A percentile compares a stretch with the other conserved stretches of the same genome.
Evolutionary conservation across 345 rosid species (phyloP).

Genomic region (Odontarrhena argentea): DNA sequence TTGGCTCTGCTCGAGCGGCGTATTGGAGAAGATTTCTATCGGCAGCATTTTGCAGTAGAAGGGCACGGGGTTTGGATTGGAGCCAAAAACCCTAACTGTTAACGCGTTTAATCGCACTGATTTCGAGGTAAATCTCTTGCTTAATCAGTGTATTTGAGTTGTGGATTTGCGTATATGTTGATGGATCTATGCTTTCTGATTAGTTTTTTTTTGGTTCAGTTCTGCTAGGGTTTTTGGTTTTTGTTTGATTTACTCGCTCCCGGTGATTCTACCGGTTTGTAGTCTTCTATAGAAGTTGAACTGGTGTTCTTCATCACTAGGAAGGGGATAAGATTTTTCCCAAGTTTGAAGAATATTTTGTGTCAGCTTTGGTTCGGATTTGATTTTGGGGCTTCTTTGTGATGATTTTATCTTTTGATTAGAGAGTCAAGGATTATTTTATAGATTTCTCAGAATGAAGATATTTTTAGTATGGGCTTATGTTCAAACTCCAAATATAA

Average conservation of each 20-base stretch:
- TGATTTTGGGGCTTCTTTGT: neutral
- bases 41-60: neutral
- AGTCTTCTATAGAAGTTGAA: neutral
- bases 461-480: neutral
- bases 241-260: neutral
- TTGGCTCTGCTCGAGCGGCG: conserved; percentile 20
- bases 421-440: neutral
- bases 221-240: conserved; percentile 29
- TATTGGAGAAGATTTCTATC: neutral
- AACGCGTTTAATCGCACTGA: neutral
- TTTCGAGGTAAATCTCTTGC: conserved; percentile 36
- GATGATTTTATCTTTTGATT: neutral
- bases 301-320: neutral
- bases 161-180: conserved; percentile 1
- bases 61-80: conserved; percentile 1
- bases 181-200: conserved; percentile 38
- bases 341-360: neutral
- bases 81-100: conserved; percentile 44
- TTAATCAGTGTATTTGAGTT: conserved; percentile 1
- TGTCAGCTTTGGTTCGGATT: neutral
- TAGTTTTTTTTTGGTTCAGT: conserved; percentile 23
- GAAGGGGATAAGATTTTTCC: neutral
- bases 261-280: neutral
- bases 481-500: neutral
- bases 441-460: neutral